Evolutionary conservation across 805 yeast genomes (phyloP), one percentile per base, ranked within the genome.

Genomic region (Diddensiella transvaalensis): DNA sequence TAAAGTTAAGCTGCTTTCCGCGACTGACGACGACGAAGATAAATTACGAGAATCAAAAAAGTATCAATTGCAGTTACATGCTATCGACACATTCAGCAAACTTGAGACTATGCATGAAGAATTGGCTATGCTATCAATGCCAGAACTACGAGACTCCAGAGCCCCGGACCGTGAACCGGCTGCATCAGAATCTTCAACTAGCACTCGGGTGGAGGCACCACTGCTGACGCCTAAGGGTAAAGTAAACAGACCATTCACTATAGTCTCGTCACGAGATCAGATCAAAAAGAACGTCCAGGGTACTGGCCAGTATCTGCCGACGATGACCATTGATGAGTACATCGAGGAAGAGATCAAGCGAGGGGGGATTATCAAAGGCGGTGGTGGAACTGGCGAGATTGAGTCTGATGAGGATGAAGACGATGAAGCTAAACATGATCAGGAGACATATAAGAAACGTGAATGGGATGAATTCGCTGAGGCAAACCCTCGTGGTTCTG

Each of bases 381-480:
- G 63, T 6, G 53, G 49, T n/a, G 53, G 46, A 1, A 44, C 50
- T 1, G 51, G 49, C 11, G 33, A 44, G 22, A 40, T 50, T 15
- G 81, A 65, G 61, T 73, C 72, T 3, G 77, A 75, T 36, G 71
- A 68, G 18, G 82, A 79, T 47, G 88, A 83, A 48, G 88, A 85
- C 52, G 79, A 84, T 52, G 70, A 73, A 22, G 82, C 76, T 19
- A 73, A 68, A 54, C 75, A 70, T n/a, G 87, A 85, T 56, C 59
- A 60, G 26, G 83, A 81, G 54, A 89, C 96, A 3, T 77, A 83
- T 57, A 81, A 85, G 60, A 80, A 83, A 48, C 75, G 99, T 49
- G 76, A 78, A 37, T 93, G 98, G 98, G 99, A 93, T 67, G 95
- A 86, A 52, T 93, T 91, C 73, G 81, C 82, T 40, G 99, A 93